A percentile compares a stretch with the other conserved stretches of the same genome.
Evolutionary conservation across 2,329 filamentous ascomycete species (phyloP).

Genomic region (Alternaria sp.): DNA sequence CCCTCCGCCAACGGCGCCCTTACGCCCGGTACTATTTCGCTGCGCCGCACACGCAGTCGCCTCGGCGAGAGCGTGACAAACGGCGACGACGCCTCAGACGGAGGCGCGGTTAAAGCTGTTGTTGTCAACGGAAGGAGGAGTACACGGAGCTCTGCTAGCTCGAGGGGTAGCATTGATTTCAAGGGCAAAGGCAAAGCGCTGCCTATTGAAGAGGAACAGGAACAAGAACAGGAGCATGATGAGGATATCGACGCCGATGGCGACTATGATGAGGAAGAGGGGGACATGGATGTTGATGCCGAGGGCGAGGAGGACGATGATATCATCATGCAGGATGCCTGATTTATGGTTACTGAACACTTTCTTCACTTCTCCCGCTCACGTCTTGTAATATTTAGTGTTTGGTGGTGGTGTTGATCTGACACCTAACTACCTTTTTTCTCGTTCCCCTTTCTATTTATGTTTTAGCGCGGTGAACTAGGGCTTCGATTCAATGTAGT

Average conservation of each 20-base stretch:
- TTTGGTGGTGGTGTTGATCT: background rate
- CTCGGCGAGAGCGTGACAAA: conserved; percentile 50
- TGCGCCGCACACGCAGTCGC: conserved; percentile 52
- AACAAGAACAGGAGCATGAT: conserved; percentile 39
- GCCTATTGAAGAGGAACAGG: conserved; percentile 36
- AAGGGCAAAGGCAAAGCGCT: conserved; percentile 37
- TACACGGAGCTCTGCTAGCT: conserved; percentile 39
- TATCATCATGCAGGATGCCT: conserved; percentile 20
- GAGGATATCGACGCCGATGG: conserved; percentile 33
- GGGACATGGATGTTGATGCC: conserved; percentile 12
- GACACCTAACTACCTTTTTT: too few species aligned
- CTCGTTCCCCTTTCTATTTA: background rate
- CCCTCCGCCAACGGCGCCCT: conserved; percentile 40
- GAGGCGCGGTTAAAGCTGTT: conserved; percentile 37
- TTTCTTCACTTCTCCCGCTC: background rate
- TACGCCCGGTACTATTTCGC: conserved; percentile 37
- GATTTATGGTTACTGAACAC: background rate
- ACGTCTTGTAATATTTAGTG: background rate
- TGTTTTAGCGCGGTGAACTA: background rate
- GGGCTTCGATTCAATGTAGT: background rate
- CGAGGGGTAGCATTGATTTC: conserved; percentile 30
- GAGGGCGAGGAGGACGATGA: conserved; percentile 40
- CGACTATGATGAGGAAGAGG: conserved; percentile 16
- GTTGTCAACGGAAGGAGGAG: conserved; percentile 34
- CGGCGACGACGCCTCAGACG: conserved; percentile 40